These are phyloP conservation scores for Metarhizium humberi DNA, from an alignment of 2,329 filamentous ascomycete species.

Conservation along the genomic window DNA sequence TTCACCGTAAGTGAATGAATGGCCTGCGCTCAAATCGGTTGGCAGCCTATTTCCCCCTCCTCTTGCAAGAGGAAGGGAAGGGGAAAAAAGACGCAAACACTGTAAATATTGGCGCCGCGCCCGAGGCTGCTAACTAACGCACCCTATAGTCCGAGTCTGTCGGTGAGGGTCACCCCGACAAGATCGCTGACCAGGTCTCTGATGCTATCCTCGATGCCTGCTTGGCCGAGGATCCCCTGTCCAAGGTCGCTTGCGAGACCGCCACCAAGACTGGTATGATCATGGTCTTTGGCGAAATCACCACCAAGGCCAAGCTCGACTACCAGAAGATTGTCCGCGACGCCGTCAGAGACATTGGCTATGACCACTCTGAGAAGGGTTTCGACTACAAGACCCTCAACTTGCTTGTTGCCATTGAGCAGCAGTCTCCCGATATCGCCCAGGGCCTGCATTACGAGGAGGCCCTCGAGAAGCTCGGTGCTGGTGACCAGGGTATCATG, in stretches of 20 bases:
- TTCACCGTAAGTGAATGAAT: constrained; percentile 54
- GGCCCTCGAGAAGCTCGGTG: constrained; percentile 93
- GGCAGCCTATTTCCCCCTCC: background rate
- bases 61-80: background rate
- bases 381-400: constrained; percentile 99
- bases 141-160: constrained; percentile 67
- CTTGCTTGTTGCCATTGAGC: constrained; percentile 95
- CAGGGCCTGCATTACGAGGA: constrained; percentile 98
- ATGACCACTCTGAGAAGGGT: constrained; percentile 93
- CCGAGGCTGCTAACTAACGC: constrained; percentile 12
- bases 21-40: background rate
- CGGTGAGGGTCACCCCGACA: constrained; percentile 87
- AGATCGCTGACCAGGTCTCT: constrained; percentile 97
- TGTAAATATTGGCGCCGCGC: background rate
- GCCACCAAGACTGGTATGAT: constrained; percentile 99
- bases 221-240: constrained; percentile 85
- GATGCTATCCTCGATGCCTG: constrained; percentile 98
- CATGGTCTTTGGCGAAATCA: constrained; percentile 98
- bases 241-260: constrained; percentile 98
- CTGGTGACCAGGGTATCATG: constrained; percentile 99
- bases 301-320: constrained; percentile 89
- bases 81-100: background rate
- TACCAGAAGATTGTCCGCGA: constrained; percentile 96
- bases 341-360: constrained; percentile 97
- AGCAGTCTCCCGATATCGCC: constrained; percentile 97